Percentiles rank a stretch among this genome's conserved stretches.
Conservation (phyloP, 345 rosid genomes). For the Acer yangbiense region DNA sequence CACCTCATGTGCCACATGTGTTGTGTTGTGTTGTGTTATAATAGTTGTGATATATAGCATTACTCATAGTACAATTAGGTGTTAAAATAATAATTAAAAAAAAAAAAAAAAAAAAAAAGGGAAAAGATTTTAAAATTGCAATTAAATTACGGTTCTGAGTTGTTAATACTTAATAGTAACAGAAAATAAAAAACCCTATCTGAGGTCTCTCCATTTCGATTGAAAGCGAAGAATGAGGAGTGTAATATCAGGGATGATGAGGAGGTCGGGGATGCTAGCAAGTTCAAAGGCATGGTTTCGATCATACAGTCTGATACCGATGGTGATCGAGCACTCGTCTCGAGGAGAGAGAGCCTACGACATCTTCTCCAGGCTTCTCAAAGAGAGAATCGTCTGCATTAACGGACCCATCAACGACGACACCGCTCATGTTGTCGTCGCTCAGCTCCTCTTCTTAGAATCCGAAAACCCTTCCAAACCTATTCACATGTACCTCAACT, state of each 20-base stretch:
- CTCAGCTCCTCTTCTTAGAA: constrained; percentile 97
- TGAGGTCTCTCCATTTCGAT: neutral
- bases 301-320: constrained; percentile 72
- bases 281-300: constrained; percentile 24
- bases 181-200: neutral
- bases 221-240: constrained; percentile 3
- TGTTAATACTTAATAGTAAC: no score
- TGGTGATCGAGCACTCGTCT: constrained; percentile 97
- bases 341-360: constrained; percentile 98
- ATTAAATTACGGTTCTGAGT: neutral
- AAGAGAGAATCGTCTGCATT: constrained; percentile 93
- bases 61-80: no score
- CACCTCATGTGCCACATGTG: no score
- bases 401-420: constrained; percentile 93
- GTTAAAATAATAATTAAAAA: no score
- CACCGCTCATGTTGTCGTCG: constrained; percentile 92
- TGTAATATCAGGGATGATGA: neutral
- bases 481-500: constrained; percentile 94
- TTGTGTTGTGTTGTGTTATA: no score
- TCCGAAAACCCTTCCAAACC: constrained; percentile 98
- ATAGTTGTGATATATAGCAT: no score
- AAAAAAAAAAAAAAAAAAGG: no score
- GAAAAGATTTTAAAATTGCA: no score
- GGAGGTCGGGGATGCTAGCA: neutral
- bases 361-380: constrained; percentile 88